Evolutionary conservation across 306 rosid species (phyloP).

Genomic region (Vicia sativa): DNA sequence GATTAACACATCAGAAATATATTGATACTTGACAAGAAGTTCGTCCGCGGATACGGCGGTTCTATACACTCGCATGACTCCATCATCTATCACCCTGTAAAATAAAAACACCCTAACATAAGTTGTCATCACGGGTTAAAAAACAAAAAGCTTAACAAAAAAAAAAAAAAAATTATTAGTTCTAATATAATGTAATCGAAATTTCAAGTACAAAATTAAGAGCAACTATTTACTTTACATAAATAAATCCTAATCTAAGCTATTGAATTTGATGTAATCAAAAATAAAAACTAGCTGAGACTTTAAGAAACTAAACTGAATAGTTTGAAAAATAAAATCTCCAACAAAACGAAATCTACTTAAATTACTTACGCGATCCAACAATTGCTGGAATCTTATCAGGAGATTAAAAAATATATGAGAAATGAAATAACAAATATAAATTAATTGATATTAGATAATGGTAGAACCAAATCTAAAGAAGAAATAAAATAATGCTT

Average conservation of each 20-base stretch:
- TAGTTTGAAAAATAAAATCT: neutral
- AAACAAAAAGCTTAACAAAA: neutral
- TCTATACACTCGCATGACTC: slow-evolving; percentile 88
- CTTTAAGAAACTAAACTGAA: slow-evolving; percentile 1
- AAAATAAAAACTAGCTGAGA: slow-evolving; percentile 13
- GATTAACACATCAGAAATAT: slow-evolving; percentile 80
- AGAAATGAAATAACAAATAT: neutral
- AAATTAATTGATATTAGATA: neutral
- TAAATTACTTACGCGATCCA: neutral
- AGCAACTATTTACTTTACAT: slow-evolving; percentile 23
- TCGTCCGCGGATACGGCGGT: slow-evolving; percentile 82
- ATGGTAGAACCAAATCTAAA: slow-evolving; percentile 20
- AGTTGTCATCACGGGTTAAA: slow-evolving; percentile 17
- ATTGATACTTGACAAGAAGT: slow-evolving; percentile 90
- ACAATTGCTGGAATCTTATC: neutral
- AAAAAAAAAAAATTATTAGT: neutral
- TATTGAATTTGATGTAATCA: slow-evolving; percentile 1
- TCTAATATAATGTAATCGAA: neutral
- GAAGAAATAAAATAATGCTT: slow-evolving; percentile 11
- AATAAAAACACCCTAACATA: slow-evolving; percentile 1
- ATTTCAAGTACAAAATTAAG: slow-evolving; percentile 22
- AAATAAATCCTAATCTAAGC: slow-evolving; percentile 11
- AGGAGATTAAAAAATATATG: neutral
- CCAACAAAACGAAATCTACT: neutral
- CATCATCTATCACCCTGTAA: slow-evolving; percentile 55